Conservation (phyloP, 805 yeast genomes). For the Teunomyces cretensis region DNA sequence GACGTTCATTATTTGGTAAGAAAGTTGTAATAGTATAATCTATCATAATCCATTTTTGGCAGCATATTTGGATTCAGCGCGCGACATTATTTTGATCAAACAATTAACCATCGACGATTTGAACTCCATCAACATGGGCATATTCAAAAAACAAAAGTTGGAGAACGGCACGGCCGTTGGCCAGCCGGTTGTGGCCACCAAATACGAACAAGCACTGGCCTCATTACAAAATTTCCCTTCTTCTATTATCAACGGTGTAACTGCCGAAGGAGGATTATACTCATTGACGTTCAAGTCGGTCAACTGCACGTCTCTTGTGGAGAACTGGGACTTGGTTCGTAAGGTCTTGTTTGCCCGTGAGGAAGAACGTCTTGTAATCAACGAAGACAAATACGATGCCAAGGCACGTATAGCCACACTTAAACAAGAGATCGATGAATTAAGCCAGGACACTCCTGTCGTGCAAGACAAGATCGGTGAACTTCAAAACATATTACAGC, state of each 20-base stretch:
- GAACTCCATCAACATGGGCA: background rate
- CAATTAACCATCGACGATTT: conserved; percentile 1
- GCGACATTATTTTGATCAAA: background rate
- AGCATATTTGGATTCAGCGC: background rate
- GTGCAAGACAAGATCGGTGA: background rate
- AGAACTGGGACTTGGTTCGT: conserved; percentile 33
- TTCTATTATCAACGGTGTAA: conserved; percentile 39
- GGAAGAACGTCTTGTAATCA: conserved; percentile 14
- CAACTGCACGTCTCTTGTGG: conserved; percentile 35
- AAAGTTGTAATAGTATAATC: too few species aligned
- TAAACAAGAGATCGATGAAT: conserved; percentile 20
- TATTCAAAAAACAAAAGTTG: conserved; percentile 9
- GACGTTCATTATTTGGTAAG: background rate
- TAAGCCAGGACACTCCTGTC: background rate
- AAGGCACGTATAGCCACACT: conserved; percentile 16
- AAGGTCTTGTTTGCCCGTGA: conserved; percentile 21
- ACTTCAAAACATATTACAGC: conserved; percentile 5
- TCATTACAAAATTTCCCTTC: conserved; percentile 30
- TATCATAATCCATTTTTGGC: too few species aligned
- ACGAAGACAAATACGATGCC: conserved; percentile 17
- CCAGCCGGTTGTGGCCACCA: conserved; percentile 11
- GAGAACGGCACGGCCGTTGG: conserved; percentile 1
- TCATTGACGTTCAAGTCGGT: conserved; percentile 43
- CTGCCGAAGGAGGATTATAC: conserved; percentile 41
- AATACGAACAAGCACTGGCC: conserved; percentile 17